Evolutionary conservation across 768 basidiomycete genomes (phyloP).

Genomic region (Pisolithus tinctorius): DNA sequence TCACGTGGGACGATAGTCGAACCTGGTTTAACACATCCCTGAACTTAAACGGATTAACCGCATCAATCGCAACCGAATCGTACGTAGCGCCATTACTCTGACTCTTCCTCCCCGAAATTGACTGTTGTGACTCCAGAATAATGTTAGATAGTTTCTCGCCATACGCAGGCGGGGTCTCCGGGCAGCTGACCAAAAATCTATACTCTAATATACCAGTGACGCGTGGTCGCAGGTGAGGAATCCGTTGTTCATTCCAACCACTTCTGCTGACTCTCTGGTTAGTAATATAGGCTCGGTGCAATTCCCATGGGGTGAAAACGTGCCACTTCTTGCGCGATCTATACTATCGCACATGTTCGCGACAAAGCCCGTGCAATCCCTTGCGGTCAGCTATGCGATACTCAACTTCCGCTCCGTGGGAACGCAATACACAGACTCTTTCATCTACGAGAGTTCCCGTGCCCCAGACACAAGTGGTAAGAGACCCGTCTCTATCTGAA

Average conservation of each 20-base stretch:
- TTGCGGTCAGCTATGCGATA: slow-evolving; percentile 6
- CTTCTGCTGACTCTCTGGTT: background rate
- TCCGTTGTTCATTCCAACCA: background rate
- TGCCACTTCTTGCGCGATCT: slow-evolving; percentile 3
- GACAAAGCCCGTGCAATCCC: slow-evolving; percentile 2
- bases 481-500: background rate
- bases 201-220: slow-evolving; percentile 8
- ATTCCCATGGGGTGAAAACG: slow-evolving; percentile 8
- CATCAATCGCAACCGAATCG: slow-evolving; percentile 5
- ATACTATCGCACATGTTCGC: slow-evolving; percentile 12
- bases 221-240: slow-evolving; percentile 2
- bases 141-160: slow-evolving; percentile 7
- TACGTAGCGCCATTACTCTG: background rate
- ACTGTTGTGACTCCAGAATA: background rate
- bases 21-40: slow-evolving; percentile 10
- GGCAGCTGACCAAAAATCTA: slow-evolving; percentile 6
- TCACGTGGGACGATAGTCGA: slow-evolving; percentile 11
- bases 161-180: slow-evolving; percentile 4
- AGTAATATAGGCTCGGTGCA: slow-evolving; percentile 4
- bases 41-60: slow-evolving; percentile 5
- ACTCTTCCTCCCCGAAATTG: too few species aligned
- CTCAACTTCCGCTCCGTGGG: slow-evolving; percentile 2
- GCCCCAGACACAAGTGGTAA: slow-evolving; percentile 7
- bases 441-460: slow-evolving; percentile 5
- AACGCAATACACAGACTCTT: background rate